Evolutionary conservation across 2,329 filamentous ascomycete species (phyloP).

Genomic region (Epichloe aotearoae): DNA sequence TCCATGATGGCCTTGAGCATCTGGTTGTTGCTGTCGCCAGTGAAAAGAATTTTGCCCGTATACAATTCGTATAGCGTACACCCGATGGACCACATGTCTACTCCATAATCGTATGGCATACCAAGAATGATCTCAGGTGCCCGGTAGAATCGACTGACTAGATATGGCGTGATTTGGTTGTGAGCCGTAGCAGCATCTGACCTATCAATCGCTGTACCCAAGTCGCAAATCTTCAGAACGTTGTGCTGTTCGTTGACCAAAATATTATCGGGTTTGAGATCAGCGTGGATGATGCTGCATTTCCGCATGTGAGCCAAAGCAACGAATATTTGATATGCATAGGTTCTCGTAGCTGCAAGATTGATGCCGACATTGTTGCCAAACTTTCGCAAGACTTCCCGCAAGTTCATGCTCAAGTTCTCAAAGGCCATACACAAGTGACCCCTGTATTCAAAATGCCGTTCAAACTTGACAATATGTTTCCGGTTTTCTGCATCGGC

Average conservation of each 20-base stretch:
- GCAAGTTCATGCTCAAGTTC: conserved; percentile 81
- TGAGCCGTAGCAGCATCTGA: conserved; percentile 59
- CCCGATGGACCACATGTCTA: conserved; percentile 96
- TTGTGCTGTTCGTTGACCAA: conserved; percentile 74
- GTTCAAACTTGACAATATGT: conserved; percentile 78
- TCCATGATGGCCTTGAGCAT: conserved; percentile 97
- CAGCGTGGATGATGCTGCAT: conserved; percentile 87
- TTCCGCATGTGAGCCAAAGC: conserved; percentile 78
- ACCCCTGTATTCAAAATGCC: conserved; percentile 84
- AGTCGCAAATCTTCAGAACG: conserved; percentile 84
- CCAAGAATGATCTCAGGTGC: conserved; percentile 95
- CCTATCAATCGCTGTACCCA: conserved; percentile 88
- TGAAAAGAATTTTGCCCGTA: conserved; percentile 94
- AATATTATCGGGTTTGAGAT: conserved; percentile 96
- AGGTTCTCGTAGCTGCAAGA: conserved; percentile 70
- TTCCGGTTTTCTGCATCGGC: conserved; percentile 82
- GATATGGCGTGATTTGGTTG: conserved; percentile 83
- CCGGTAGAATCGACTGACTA: conserved; percentile 94
- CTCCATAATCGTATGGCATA: conserved; percentile 87
- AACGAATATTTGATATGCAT: conserved; percentile 89
- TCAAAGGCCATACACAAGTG: conserved; percentile 97
- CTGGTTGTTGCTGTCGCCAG: conserved; percentile 91
- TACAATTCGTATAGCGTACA: conserved; percentile 96
- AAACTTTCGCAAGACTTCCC: conserved; percentile 91
- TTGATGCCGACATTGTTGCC: conserved; percentile 91